Percentiles rank a stretch among this genome's conserved stretches.
phyloP scores from a whole-genome alignment of 2,329 filamentous ascomycete species.

The Trichoderma harzianum region DNA sequence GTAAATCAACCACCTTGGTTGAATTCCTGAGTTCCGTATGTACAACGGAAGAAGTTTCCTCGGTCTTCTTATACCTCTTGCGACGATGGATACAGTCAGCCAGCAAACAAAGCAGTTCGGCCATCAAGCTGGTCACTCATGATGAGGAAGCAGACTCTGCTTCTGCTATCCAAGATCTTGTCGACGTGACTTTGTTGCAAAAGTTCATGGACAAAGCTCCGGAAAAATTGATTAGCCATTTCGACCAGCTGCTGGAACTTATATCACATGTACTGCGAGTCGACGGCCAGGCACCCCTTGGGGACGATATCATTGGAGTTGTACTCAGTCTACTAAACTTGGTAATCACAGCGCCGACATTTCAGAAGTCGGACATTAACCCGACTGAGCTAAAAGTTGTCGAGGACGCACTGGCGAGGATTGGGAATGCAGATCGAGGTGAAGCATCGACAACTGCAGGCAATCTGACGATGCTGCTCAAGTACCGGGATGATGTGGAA shows the following conservation, averaged over 20 bases:
- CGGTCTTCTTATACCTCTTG: conserved; percentile 59
- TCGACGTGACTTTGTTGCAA: conserved; percentile 61
- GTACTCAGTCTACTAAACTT: conserved; percentile 60
- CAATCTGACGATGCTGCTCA: conserved; percentile 55
- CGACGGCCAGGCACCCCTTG: conserved; percentile 39
- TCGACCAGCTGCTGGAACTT: conserved; percentile 62
- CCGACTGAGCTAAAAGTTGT: conserved; percentile 42
- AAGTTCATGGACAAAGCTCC: conserved; percentile 61
- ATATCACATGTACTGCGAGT: conserved; percentile 57
- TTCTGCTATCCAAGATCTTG: conserved; percentile 47
- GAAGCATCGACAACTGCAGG: conserved; percentile 51
- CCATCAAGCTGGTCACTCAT: conserved; percentile 29
- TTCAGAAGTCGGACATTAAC: conserved; percentile 47
- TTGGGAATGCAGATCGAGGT: conserved; percentile 37
- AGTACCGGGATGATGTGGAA: conserved; percentile 53
- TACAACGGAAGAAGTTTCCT: conserved; percentile 54
- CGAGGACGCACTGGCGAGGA: conserved; percentile 45
- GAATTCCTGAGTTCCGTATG: conserved; percentile 48
- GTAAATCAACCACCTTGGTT: conserved; percentile 47
- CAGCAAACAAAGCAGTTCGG: conserved; percentile 26
- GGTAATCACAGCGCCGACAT: conserved; percentile 55
- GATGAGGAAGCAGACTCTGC: conserved; percentile 39
- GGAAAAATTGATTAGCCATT: conserved; percentile 60
- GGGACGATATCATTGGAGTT: conserved; percentile 49
- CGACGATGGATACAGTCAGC: conserved; percentile 51